Base-by-base conservation (phyloP, 2,329 filamentous ascomycete species). In the Sarocladium oryzae region DNA sequence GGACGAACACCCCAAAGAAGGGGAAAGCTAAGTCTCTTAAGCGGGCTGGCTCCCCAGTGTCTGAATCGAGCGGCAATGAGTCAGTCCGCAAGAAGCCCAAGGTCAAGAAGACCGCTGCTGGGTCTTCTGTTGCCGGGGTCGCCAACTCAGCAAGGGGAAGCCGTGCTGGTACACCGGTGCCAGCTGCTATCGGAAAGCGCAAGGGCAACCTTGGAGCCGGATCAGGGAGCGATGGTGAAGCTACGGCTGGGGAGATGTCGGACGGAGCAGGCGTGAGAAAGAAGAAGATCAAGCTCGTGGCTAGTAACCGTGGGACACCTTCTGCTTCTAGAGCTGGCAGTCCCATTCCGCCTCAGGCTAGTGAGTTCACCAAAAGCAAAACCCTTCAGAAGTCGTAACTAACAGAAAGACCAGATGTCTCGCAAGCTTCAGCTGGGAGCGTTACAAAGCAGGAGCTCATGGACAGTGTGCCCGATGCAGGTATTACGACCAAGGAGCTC, bases 41-140 rank as follows among this genome's bases (percentile, higher is more conserved):
- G 71, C 84, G 92, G 26, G 79, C 88, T 28, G 89, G 90, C 16
- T 96, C 90, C 15, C 89, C 91, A 2, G 40, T 43, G 28, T 96
- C 90, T 2, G 92, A 97, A 64, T 89, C 89, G 9, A 95, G 89
- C 64, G 92, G 89, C 50, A 95, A 91, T 59, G 92, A 97, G 65
- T 92, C 88, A 1, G 82, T 84, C 21, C 85, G 93, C 70, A 89
- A 88, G 72, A 81, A 79, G 64, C 81, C 86, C 28, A 55, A 49
- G 63, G 32, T 49, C 46, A 88, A 85, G 71, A 86, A 86, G 64
- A 78, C 81, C 55, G 68, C 69, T 2, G 66, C 64, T 2, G 63
- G 71, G 15, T 76, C 76, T 13, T 65, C 73, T 2, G 43, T n/a
- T 4, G 43, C 43, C n/a, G 28, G n/a, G n/a, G n/a, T n/a, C n/a